Conservation (phyloP, 441 rosid species). For the Metrosideros polymorpha region DNA sequence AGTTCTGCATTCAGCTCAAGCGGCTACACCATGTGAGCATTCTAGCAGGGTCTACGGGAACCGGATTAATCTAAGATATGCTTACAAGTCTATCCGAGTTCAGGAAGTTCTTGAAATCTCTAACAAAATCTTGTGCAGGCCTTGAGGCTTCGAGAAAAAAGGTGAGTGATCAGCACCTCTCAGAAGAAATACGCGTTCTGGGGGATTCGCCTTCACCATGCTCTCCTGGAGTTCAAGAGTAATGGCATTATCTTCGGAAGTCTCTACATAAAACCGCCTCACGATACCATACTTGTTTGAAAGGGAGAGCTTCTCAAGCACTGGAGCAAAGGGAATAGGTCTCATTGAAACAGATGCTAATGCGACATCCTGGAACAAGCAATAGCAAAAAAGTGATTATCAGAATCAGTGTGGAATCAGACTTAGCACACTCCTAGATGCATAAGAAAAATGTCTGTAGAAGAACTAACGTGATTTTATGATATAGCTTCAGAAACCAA, state of each 20-base stretch:
- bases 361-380: constrained; percentile 55
- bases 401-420: not conserved
- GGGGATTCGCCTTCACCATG: constrained; percentile 65
- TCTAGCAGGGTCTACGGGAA: not conserved
- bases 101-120: constrained; percentile 41
- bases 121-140: constrained; percentile 64
- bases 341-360: constrained; percentile 93
- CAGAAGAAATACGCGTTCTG: constrained; percentile 58
- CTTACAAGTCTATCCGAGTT: not conserved
- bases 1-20: not conserved
- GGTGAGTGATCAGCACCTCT: constrained; percentile 96
- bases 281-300: constrained; percentile 70
- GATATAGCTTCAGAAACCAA: not conserved
- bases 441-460: not conserved
- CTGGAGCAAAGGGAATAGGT: constrained; percentile 84
- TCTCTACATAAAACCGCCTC: constrained; percentile 67
- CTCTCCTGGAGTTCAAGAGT: constrained; percentile 57
- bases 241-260: constrained; percentile 73
- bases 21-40: not conserved
- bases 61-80: not conserved
- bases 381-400: not conserved
- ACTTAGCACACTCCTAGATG: not conserved
- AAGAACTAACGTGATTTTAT: not conserved
- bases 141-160: constrained; percentile 96
- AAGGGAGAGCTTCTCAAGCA: constrained; percentile 76